Conservation (phyloP, 2,329 filamentous ascomycete genomes). For the Ilyonectria destructans region DNA sequence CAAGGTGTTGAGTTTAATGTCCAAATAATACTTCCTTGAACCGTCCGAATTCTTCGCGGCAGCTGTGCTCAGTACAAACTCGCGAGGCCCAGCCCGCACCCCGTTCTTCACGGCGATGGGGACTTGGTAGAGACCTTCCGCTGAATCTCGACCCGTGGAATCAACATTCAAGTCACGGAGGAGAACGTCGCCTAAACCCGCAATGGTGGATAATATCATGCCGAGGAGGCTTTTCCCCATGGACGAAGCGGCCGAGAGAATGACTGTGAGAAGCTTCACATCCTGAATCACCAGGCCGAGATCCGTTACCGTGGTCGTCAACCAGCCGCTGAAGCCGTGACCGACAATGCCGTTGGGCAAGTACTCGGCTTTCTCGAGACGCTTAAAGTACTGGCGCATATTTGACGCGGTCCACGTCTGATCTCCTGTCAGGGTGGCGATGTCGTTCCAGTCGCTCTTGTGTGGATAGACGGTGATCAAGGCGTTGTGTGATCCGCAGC, state of each 20-base stretch:
- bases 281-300: conserved; percentile 49
- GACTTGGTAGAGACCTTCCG: conserved; percentile 67
- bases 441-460: conserved; percentile 59
- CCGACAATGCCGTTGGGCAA: conserved; percentile 55
- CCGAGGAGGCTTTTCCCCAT: conserved; percentile 46
- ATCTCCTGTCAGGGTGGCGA: conserved; percentile 61
- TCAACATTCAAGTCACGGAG: conserved; percentile 47
- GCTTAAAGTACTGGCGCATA: conserved; percentile 60
- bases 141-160: conserved; percentile 34
- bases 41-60: conserved; percentile 42
- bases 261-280: conserved; percentile 48
- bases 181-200: conserved; percentile 48
- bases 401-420: conserved; percentile 57
- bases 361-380: conserved; percentile 62
- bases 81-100: conserved; percentile 69
- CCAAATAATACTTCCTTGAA: conserved; percentile 48
- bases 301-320: conserved; percentile 44
- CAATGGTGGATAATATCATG: conserved; percentile 38
- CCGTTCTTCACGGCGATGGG: conserved; percentile 69
- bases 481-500: conserved; percentile 57
- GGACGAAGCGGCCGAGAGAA: conserved; percentile 47
- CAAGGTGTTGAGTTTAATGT: conserved; percentile 47
- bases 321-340: conserved; percentile 61
- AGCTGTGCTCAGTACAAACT: conserved; percentile 64
- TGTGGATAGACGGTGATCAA: conserved; percentile 58